Conservation (phyloP, 306 rosid genomes). For the Sechiopsis laciniata region DNA sequence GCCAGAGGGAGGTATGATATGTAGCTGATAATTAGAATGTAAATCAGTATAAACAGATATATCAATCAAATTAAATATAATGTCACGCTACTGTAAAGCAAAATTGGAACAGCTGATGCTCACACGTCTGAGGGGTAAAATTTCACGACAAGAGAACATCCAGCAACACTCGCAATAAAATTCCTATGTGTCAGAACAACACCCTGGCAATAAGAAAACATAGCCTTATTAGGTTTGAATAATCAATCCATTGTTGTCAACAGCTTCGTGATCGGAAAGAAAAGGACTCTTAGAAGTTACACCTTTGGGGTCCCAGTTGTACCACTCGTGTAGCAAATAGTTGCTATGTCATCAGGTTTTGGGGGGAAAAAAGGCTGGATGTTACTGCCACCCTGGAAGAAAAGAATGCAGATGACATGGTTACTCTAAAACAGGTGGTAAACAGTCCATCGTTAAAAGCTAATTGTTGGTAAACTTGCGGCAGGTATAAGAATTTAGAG, state of each 20-base stretch:
- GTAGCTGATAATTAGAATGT: slow-evolving; percentile 48
- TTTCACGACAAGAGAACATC: slow-evolving; percentile 41
- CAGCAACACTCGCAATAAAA: slow-evolving; percentile 85
- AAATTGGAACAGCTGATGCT: slow-evolving; percentile 33
- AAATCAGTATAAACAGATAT: slow-evolving; percentile 26
- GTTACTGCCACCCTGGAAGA: slow-evolving; percentile 64
- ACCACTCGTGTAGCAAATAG: slow-evolving; percentile 97
- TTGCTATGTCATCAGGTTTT: slow-evolving; percentile 74
- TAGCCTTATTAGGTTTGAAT: slow-evolving; percentile 8
- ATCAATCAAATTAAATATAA: slow-evolving; percentile 9
- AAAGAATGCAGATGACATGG: slow-evolving; percentile 27
- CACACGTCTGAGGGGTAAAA: slow-evolving; percentile 78
- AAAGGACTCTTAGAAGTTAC: slow-evolving; percentile 16
- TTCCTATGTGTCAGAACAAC: slow-evolving; percentile 82
- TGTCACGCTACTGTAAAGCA: background rate
- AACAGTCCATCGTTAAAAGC: background rate
- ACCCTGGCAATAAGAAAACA: slow-evolving; percentile 49
- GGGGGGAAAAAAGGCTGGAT: slow-evolving; percentile 76
- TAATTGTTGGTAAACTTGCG: background rate
- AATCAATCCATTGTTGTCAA: background rate
- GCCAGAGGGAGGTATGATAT: slow-evolving; percentile 97
- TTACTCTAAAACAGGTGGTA: background rate
- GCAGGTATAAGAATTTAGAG: background rate
- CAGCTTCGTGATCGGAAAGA: slow-evolving; percentile 24
- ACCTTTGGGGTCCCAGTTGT: slow-evolving; percentile 99